Percentiles rank a stretch among this genome's conserved stretches.
These are phyloP conservation scores for Primulina eburnea DNA, from an alignment of 257 asterid species.

Conservation along the genomic window DNA sequence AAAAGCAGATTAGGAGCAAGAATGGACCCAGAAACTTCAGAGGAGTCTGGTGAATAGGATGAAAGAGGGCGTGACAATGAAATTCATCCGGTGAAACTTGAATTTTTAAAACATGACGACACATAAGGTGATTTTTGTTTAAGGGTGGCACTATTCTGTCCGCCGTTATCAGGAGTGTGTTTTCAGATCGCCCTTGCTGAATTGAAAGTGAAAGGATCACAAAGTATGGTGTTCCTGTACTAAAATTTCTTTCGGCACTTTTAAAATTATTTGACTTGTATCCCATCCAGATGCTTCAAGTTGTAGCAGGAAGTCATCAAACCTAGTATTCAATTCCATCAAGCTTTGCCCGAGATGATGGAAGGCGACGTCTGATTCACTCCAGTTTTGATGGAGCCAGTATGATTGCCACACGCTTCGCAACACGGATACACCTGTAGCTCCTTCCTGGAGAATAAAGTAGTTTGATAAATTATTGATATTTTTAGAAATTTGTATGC, in stretches of 20 bases:
- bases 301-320: constrained; percentile 43
- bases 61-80: not conserved
- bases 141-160: not conserved
- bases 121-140: not conserved
- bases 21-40: not conserved
- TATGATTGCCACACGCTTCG: too few relatives aligned
- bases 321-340: too few relatives aligned
- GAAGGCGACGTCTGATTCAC: too few relatives aligned
- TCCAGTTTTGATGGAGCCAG: too few relatives aligned
- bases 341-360: too few relatives aligned
- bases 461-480: too few relatives aligned
- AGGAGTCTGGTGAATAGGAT: not conserved
- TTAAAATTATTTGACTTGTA: constrained; percentile 49
- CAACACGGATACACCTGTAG: too few relatives aligned
- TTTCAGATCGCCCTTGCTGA: constrained; percentile 22
- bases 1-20: not conserved
- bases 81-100: not conserved
- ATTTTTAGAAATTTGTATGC: too few relatives aligned
- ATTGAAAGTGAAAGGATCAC: constrained; percentile 16
- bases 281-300: constrained; percentile 71
- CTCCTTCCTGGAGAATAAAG: too few relatives aligned
- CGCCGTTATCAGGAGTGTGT: constrained; percentile 2
- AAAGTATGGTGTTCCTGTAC: constrained; percentile 40
- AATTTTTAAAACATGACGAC: not conserved
- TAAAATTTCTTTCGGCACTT: constrained; percentile 66